phyloP scores from a whole-genome alignment of 2,329 filamentous ascomycete species.

The Fusarium oligoseptatum region DNA sequence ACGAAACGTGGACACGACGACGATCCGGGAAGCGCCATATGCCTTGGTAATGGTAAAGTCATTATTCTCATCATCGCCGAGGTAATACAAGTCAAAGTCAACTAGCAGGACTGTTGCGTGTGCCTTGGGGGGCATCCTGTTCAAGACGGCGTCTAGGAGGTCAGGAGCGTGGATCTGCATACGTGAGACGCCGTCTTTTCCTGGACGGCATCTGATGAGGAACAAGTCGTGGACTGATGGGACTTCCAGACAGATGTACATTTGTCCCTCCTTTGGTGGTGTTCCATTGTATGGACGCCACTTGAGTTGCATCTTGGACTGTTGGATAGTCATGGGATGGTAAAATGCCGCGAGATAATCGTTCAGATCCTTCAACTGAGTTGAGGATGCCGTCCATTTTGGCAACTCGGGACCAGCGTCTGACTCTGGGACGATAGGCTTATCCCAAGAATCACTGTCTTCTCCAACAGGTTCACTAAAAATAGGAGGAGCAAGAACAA shows the following conservation, averaged over 20 bases:
- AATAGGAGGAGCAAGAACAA: slow-evolving; percentile 63
- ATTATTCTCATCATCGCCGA: slow-evolving; percentile 66
- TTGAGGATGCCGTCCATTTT: slow-evolving; percentile 34
- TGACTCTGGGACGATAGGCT: slow-evolving; percentile 39
- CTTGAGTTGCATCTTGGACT: slow-evolving; percentile 53
- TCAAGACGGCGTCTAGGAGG: slow-evolving; percentile 68
- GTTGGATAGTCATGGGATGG: slow-evolving; percentile 64
- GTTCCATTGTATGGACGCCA: slow-evolving; percentile 60
- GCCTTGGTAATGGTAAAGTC: slow-evolving; percentile 76
- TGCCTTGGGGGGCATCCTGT: slow-evolving; percentile 68
- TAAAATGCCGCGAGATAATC: slow-evolving; percentile 63
- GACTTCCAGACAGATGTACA: slow-evolving; percentile 61
- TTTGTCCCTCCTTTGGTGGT: slow-evolving; percentile 12
- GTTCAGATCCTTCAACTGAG: slow-evolving; percentile 48
- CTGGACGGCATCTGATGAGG: slow-evolving; percentile 64
- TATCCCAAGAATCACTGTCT: slow-evolving; percentile 60
- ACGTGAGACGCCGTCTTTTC: slow-evolving; percentile 60
- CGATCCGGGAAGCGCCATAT: slow-evolving; percentile 73
- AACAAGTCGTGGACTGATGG: slow-evolving; percentile 51
- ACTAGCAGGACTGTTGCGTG: slow-evolving; percentile 70
- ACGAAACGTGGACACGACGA: slow-evolving; percentile 71
- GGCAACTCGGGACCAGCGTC: not conserved
- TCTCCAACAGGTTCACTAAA: slow-evolving; percentile 51
- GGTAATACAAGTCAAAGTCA: slow-evolving; percentile 74
- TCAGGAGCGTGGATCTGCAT: slow-evolving; percentile 72